Percentiles rank a stretch among this genome's conserved stretches.
These are phyloP conservation scores for Neurospora hispaniola DNA, from an alignment of 495 filamentous ascomycete species.

Conservation along the genomic window DNA sequence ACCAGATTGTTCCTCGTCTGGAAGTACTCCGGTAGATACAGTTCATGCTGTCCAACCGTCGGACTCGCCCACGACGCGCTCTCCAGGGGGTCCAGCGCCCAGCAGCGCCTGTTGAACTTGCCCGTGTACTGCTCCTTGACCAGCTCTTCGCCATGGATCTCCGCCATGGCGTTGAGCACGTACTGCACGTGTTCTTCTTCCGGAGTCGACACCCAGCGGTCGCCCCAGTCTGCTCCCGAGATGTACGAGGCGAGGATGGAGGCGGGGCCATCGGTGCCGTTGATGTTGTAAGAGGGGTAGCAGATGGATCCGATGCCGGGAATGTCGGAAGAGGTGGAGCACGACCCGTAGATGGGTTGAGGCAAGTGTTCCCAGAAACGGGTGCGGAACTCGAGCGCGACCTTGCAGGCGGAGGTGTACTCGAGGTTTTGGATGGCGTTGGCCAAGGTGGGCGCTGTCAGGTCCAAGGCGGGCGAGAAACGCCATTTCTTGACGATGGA, in stretches of 20 bases:
- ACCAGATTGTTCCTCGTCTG: slow-evolving; percentile 55
- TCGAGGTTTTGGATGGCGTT: slow-evolving; percentile 51
- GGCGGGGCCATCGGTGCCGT: slow-evolving; percentile 48
- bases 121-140: slow-evolving; percentile 45
- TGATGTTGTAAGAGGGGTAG: slow-evolving; percentile 56
- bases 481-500: slow-evolving; percentile 45
- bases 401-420: slow-evolving; percentile 51
- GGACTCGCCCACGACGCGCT: slow-evolving; percentile 48
- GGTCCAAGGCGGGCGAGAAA: slow-evolving; percentile 26
- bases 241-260: slow-evolving; percentile 51
- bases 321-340: slow-evolving; percentile 44
- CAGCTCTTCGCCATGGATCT: slow-evolving; percentile 49
- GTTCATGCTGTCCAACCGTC: slow-evolving; percentile 46
- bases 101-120: slow-evolving; percentile 48
- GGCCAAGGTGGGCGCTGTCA: slow-evolving; percentile 24
- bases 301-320: slow-evolving; percentile 48
- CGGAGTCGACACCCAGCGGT: slow-evolving; percentile 3
- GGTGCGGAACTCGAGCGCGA: slow-evolving; percentile 50
- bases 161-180: slow-evolving; percentile 39
- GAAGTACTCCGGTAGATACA: slow-evolving; percentile 60
- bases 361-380: slow-evolving; percentile 60
- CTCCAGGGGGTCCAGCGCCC: slow-evolving; percentile 44
- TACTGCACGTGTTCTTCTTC: slow-evolving; percentile 17
- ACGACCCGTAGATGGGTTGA: slow-evolving; percentile 53
- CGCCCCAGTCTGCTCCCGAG: slow-evolving; percentile 31